Conservation (phyloP, 345 rosid species). For the Aquilaria malaccensis region DNA sequence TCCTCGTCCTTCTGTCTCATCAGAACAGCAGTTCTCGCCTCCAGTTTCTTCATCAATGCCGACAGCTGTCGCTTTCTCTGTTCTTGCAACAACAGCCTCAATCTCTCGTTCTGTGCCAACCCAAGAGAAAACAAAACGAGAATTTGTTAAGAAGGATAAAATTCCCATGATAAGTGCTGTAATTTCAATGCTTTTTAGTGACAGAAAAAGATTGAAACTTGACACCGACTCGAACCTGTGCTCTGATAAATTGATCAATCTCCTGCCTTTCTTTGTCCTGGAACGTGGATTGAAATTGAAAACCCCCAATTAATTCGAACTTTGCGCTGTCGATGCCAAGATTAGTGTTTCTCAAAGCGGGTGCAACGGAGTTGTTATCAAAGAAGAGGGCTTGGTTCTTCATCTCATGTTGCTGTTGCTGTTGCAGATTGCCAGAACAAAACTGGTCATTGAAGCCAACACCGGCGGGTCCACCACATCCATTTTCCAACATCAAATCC, state of each 20-base stretch:
- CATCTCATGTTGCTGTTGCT: slow-evolving; percentile 23
- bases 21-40: slow-evolving; percentile 26
- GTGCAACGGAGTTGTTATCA: slow-evolving; percentile 10
- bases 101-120: slow-evolving; percentile 40
- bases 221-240: slow-evolving; percentile 42
- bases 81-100: slow-evolving; percentile 41
- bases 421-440: slow-evolving; percentile 4
- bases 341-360: slow-evolving; percentile 13
- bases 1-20: slow-evolving; percentile 58
- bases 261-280: slow-evolving; percentile 53
- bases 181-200: background rate
- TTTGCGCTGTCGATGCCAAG: background rate
- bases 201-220: background rate
- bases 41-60: slow-evolving; percentile 30
- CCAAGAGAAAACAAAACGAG: background rate
- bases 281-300: slow-evolving; percentile 19
- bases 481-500: slow-evolving; percentile 33
- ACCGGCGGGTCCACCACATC: slow-evolving; percentile 24
- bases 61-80: slow-evolving; percentile 47
- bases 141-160: background rate
- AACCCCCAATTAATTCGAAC: background rate
- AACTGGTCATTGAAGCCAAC: slow-evolving; percentile 15
- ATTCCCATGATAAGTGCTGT: slow-evolving; percentile 3
- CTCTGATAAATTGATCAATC: slow-evolving; percentile 45
- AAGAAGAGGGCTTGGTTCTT: slow-evolving; percentile 27